Base-by-base conservation (phyloP, 768 basidiomycete species). In the Rhodotorula kratochvilovae region DNA sequence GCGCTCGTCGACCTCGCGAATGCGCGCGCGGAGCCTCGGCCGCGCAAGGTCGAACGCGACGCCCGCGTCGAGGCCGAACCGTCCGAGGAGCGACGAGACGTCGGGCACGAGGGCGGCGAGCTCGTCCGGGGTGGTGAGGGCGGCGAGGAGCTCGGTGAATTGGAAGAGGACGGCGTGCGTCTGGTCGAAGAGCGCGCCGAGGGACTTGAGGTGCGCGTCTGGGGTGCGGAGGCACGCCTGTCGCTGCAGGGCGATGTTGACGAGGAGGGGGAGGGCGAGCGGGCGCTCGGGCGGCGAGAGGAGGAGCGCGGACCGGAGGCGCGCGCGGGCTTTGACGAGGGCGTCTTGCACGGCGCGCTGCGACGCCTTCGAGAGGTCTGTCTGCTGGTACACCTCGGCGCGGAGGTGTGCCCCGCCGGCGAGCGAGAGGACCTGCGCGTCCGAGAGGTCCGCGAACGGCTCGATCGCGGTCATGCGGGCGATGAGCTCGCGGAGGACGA, bases 391-490 rank as follows among this genome's bases (percentile, higher is more conserved):
- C 4, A 91, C 90, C 82, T 98, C 95, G 54, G 89, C 88, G 42
- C 92, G 87, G 63, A 99, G 84, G 36, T 86, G 84, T 7, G 90
- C 87, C 8, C 96, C 96, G 57, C 94, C 92, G 12, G 90, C 91
- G 87, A 96, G 94, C 11, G 91, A 91, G 51, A 84, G 80, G 62
- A 98, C 87, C 80, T 98, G 94, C 0, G 87, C 84, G 70, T 96
- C 92, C 0, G 92, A 90, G 48, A 97, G 82, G 79, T 88, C 92
- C 0, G 91, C 90, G 61, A 96, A 82, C 7, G 92, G 91, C 77
- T 95, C 89, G 68, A 96, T 91, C 7, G 90, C 92, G 11, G 92
- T 89, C 92, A 97, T 95, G 79, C 92, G 91, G 85, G 88, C 89
- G 61, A 98, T 91, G 61, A 99, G 82, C 77, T 95, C 92, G 43